These are phyloP conservation scores for Wickerhamiella alocasiicola DNA, from an alignment of 805 yeast genomes.

Conservation along the genomic window DNA sequence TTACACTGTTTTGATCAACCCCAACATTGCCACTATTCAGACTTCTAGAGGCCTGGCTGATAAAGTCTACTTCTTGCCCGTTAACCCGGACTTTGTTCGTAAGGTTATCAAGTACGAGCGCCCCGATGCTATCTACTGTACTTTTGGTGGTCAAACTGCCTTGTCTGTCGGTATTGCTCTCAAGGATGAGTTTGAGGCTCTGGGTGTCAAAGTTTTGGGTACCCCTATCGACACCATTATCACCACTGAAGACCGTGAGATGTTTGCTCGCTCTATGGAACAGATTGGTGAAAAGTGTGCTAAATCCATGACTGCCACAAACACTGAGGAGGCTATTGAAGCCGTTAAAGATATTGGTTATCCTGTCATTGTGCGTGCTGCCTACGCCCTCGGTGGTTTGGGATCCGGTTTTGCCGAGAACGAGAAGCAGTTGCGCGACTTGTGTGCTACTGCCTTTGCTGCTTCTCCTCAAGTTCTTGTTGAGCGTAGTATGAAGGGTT, in stretches of 20 bases:
- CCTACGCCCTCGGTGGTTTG: slow-evolving; percentile 92
- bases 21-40: slow-evolving; percentile 96
- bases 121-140: slow-evolving; percentile 93
- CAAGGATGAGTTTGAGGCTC: slow-evolving; percentile 84
- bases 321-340: slow-evolving; percentile 64
- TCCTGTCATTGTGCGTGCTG: slow-evolving; percentile 96
- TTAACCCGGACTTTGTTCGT: slow-evolving; percentile 89
- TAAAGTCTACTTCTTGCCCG: slow-evolving; percentile 96
- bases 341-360: slow-evolving; percentile 83
- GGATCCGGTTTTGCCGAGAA: slow-evolving; percentile 97
- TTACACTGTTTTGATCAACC: slow-evolving; percentile 89
- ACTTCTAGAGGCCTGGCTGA: slow-evolving; percentile 97
- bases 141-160: slow-evolving; percentile 99
- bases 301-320: slow-evolving; percentile 71
- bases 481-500: slow-evolving; percentile 95
- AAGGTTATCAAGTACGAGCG: slow-evolving; percentile 89
- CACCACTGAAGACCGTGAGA: slow-evolving; percentile 96
- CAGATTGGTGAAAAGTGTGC: slow-evolving; percentile 96
- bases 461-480: slow-evolving; percentile 92
- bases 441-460: slow-evolving; percentile 87
- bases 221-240: slow-evolving; percentile 92
- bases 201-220: slow-evolving; percentile 93
- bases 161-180: slow-evolving; percentile 88
- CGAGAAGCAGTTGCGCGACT: slow-evolving; percentile 64
- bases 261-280: slow-evolving; percentile 88